phyloP scores from a whole-genome alignment of 2,329 filamentous ascomycete genomes.

The Phoma sp. region DNA sequence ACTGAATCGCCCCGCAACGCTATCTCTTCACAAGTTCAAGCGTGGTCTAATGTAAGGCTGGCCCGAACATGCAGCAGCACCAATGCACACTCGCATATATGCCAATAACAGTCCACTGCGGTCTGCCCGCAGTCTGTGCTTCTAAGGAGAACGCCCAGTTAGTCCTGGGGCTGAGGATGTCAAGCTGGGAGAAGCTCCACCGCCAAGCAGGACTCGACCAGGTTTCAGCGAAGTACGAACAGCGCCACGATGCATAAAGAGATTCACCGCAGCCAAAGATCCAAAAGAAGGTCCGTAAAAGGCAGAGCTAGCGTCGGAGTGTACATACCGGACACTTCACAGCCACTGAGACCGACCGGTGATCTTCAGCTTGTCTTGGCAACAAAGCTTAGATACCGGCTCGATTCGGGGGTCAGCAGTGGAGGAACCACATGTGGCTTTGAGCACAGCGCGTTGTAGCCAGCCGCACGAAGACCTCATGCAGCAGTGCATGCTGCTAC shows the following conservation, averaged over 20 bases:
- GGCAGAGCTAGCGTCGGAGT: constrained; percentile 2
- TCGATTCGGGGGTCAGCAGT: constrained; percentile 4
- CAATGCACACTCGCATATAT: background rate
- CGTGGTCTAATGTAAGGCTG: constrained; percentile 11
- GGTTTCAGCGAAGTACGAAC: constrained; percentile 9
- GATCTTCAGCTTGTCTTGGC: constrained; percentile 12
- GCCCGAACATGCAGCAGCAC: constrained; percentile 3
- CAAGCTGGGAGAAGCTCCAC: constrained; percentile 22
- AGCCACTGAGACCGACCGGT: constrained; percentile 13
- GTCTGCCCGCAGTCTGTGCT: constrained; percentile 4
- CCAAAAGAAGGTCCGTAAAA: constrained; percentile 1
- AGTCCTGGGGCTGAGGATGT: constrained; percentile 11
- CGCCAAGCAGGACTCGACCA: constrained; percentile 14
- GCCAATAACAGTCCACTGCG: constrained; percentile 3
- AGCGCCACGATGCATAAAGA: constrained; percentile 10
- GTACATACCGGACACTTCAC: constrained; percentile 3
- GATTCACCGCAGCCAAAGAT: constrained; percentile 5
- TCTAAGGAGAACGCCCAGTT: background rate
- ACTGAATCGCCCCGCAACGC: constrained; percentile 5
- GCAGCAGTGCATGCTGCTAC: constrained; percentile 4
- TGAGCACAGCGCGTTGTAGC: constrained; percentile 3
- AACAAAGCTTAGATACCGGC: constrained; percentile 6
- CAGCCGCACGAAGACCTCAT: constrained; percentile 4
- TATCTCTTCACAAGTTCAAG: constrained; percentile 1
- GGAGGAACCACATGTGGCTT: constrained; percentile 5